Evolutionary conservation across 2,329 filamentous ascomycete genomes (phyloP).

Genomic region (Neonectria hederae): DNA sequence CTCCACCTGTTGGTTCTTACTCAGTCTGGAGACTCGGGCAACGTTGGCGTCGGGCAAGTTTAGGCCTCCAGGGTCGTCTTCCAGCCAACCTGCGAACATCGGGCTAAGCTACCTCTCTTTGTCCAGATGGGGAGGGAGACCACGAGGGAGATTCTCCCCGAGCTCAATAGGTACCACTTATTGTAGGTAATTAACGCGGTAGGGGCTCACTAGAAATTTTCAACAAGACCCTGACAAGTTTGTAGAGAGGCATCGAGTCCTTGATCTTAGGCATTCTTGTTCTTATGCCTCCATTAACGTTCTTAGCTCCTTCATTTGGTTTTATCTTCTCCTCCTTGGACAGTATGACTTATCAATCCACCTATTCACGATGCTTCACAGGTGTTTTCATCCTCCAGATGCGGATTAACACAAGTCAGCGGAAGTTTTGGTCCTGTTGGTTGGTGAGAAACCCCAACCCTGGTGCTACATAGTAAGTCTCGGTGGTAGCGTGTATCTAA

Average conservation of each 20-base stretch:
- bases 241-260: neutral
- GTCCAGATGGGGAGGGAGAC: conserved; percentile 10
- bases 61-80: conserved; percentile 1
- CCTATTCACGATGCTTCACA: neutral
- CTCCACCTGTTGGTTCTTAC: conserved; percentile 13
- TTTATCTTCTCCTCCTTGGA: neutral
- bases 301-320: neutral
- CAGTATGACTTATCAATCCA: neutral
- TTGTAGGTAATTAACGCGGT: neutral
- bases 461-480: conserved; percentile 8
- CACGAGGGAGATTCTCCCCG: conserved; percentile 11
- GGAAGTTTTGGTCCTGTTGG: neutral
- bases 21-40: neutral
- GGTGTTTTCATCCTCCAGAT: neutral
- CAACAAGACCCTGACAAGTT: neutral
- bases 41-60: neutral
- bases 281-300: neutral
- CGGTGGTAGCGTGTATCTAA: conserved; percentile 5
- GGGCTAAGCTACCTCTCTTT: conserved; percentile 12
- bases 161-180: neutral
- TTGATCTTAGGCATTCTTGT: neutral
- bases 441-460: conserved; percentile 2
- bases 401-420: neutral
- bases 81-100: conserved; percentile 11
- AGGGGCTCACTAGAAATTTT: neutral